Percentiles rank a stretch among this genome's conserved stretches.
These are phyloP conservation scores for Geotrichum candidum DNA, from an alignment of 1,139 yeast species.

Conservation along the genomic window DNA sequence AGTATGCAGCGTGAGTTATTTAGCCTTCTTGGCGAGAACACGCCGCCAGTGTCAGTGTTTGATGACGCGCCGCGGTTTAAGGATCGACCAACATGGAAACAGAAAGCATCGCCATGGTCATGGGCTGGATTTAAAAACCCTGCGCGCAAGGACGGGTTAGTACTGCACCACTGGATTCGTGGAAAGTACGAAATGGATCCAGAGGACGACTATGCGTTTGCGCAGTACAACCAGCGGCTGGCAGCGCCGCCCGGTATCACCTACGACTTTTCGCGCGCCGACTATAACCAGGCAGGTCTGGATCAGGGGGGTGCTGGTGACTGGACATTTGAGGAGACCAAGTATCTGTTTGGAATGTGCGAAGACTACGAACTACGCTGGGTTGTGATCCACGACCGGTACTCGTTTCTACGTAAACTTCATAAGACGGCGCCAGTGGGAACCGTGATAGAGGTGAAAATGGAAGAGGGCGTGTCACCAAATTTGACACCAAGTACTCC, in stretches of 20 bases:
- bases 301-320: slow-evolving; percentile 27
- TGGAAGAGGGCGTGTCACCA: not conserved
- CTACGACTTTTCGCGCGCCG: slow-evolving; percentile 49
- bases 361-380: slow-evolving; percentile 74
- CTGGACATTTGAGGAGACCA: slow-evolving; percentile 80
- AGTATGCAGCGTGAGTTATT: slow-evolving; percentile 91
- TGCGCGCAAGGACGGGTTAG: slow-evolving; percentile 45
- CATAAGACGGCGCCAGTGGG: slow-evolving; percentile 13
- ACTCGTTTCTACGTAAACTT: slow-evolving; percentile 36
- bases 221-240: slow-evolving; percentile 64
- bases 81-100: slow-evolving; percentile 54
- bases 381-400: slow-evolving; percentile 79
- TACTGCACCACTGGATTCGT: slow-evolving; percentile 79
- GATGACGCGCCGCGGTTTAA: slow-evolving; percentile 47
- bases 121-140: slow-evolving; percentile 54
- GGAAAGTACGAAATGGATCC: slow-evolving; percentile 51
- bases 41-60: slow-evolving; percentile 70
- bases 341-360: slow-evolving; percentile 67
- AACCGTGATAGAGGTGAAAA: slow-evolving; percentile 8
- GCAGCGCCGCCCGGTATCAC: slow-evolving; percentile 51
- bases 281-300: slow-evolving; percentile 42
- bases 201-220: slow-evolving; percentile 54
- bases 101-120: slow-evolving; percentile 79
- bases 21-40: slow-evolving; percentile 81
- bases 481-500: not conserved